phyloP scores from a whole-genome alignment of 306 rosid species.

The Alnus glutinosa region DNA sequence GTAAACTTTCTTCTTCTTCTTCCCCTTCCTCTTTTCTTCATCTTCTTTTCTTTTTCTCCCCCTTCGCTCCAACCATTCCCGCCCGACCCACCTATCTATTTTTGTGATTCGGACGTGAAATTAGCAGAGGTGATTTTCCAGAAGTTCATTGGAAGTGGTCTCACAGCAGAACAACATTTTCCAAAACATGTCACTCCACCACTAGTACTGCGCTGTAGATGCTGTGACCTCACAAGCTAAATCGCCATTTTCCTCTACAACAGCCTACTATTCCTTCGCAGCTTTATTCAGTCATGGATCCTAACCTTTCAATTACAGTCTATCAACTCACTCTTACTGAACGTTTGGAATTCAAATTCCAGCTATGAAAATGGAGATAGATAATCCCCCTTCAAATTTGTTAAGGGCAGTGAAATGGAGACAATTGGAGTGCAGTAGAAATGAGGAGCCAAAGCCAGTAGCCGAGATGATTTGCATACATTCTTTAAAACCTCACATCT shows the following conservation, averaged over 20 bases:
- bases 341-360: neutral
- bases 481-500: neutral
- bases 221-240: neutral
- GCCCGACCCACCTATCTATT: conserved; percentile 35
- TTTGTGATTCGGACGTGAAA: conserved; percentile 56
- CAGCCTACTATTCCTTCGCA: neutral
- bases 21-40: no score
- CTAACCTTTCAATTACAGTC: neutral
- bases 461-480: neutral
- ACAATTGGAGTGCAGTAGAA: neutral
- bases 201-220: neutral
- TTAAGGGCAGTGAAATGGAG: neutral
- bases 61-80: no score
- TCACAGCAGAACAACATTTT: neutral
- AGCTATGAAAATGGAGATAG: neutral
- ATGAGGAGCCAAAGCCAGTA: neutral
- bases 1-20: no score
- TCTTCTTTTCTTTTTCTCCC: no score
- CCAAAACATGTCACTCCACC: neutral
- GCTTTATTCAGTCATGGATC: conserved; percentile 5
- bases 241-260: neutral
- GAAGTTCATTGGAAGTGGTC: conserved; percentile 32
- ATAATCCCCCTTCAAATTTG: no score
- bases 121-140: conserved; percentile 50
- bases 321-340: neutral